phyloP scores from a whole-genome alignment of 495 filamentous ascomycete species.

The Podospora tetraspora region DNA sequence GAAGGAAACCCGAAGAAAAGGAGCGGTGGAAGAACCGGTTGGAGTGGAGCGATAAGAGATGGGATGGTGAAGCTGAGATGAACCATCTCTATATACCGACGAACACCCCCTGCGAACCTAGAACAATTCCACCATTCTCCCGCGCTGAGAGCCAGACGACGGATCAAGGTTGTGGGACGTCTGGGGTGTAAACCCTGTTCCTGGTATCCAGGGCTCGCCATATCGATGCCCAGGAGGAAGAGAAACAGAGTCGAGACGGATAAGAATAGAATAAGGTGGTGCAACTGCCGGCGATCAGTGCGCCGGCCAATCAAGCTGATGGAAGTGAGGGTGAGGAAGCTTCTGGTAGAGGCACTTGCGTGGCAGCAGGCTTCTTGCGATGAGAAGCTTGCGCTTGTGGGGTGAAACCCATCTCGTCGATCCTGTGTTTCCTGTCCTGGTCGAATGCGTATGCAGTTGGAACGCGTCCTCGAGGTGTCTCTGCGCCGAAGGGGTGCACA shows the following conservation, averaged over 20 bases:
- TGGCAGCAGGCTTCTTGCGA: not conserved
- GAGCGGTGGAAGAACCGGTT: not conserved
- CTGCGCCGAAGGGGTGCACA: not conserved
- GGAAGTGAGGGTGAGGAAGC: not conserved
- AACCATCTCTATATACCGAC: not conserved
- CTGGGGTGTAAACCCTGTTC: not conserved
- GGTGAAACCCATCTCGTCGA: constrained; percentile 6
- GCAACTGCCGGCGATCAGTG: constrained; percentile 2
- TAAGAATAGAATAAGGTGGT: not conserved
- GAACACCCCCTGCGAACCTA: not conserved
- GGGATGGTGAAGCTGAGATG: not conserved
- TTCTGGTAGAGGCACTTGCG: not conserved
- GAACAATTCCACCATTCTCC: not conserved
- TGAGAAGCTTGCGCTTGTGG: not conserved
- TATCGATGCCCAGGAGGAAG: not conserved
- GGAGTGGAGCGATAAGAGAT: not conserved
- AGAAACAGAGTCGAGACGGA: constrained; percentile 12
- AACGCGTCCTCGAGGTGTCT: not conserved
- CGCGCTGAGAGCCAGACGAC: not conserved
- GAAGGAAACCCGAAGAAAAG: constrained; percentile 3
- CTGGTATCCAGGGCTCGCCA: not conserved
- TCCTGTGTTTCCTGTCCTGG: not conserved
- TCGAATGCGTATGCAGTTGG: not conserved
- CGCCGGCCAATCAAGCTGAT: not conserved
- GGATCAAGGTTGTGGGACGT: not conserved